These are phyloP conservation scores for Penicillium occitanis DNA, from an alignment of 2,329 filamentous ascomycete genomes.

Conservation along the genomic window DNA sequence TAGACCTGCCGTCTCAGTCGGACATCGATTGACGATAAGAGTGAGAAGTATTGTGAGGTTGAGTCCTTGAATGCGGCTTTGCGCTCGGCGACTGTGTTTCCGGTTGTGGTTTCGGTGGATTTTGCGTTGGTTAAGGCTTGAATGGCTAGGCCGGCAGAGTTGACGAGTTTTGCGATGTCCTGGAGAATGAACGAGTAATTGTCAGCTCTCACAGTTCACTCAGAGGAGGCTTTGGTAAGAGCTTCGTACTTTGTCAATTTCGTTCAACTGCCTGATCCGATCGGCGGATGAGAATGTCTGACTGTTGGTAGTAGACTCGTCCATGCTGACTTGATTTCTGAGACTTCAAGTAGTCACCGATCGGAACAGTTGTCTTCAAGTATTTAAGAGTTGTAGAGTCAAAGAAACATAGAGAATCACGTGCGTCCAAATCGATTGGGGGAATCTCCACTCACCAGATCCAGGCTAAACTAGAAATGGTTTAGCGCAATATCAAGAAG, in stretches of 20 bases:
- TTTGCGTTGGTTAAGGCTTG: slow-evolving; percentile 60
- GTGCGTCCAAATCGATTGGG: slow-evolving; percentile 10
- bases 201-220: neutral
- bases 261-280: slow-evolving; percentile 75
- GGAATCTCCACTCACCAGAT: neutral
- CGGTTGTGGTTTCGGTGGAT: slow-evolving; percentile 32
- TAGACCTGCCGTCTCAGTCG: slow-evolving; percentile 72
- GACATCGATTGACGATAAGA: slow-evolving; percentile 72
- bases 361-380: neutral
- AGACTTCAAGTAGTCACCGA: neutral
- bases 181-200: slow-evolving; percentile 25
- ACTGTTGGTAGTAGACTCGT: slow-evolving; percentile 20
- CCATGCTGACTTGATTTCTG: neutral
- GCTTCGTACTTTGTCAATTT: slow-evolving; percentile 65
- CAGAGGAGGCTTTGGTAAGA: neutral
- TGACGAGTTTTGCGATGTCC: slow-evolving; percentile 57
- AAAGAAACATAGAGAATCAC: slow-evolving; percentile 13
- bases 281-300: slow-evolving; percentile 67
- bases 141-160: slow-evolving; percentile 62
- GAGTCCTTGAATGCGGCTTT: slow-evolving; percentile 60
- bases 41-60: slow-evolving; percentile 64
- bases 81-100: slow-evolving; percentile 54
- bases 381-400: neutral
- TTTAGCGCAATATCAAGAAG: slow-evolving; percentile 22
- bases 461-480: neutral